These are phyloP conservation scores for Spinellus fusiger DNA, from an alignment of 192 early-diverging fungal species.

Conservation along the genomic window DNA sequence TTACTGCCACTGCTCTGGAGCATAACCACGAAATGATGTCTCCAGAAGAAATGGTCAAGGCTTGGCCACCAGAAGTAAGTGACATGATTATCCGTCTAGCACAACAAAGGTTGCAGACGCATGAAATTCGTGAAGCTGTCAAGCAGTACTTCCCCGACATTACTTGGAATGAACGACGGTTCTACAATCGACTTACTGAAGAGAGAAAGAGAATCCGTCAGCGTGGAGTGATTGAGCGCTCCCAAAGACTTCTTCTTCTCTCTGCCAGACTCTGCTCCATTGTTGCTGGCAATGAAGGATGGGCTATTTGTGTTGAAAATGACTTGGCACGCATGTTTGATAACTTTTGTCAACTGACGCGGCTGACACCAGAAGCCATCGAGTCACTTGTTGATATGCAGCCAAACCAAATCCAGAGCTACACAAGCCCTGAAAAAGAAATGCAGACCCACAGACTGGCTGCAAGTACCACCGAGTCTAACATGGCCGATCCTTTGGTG, in stretches of 20 bases:
- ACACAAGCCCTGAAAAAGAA: neutral
- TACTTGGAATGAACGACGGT: conserved; percentile 53
- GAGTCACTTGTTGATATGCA: conserved; percentile 11
- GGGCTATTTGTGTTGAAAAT: conserved; percentile 17
- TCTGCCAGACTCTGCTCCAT: conserved; percentile 45
- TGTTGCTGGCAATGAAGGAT: conserved; percentile 28
- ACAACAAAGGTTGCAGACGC: conserved; percentile 40
- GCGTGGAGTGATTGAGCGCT: conserved; percentile 42
- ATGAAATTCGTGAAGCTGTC: conserved; percentile 34
- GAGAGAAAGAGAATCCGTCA: conserved; percentile 48
- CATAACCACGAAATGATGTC: conserved; percentile 53
- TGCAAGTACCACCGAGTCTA: neutral
- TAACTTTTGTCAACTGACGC: conserved; percentile 15
- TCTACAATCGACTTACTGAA: conserved; percentile 53
- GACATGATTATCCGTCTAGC: conserved; percentile 47
- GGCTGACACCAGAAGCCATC: conserved; percentile 13
- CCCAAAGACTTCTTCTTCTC: conserved; percentile 36
- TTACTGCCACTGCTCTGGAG: conserved; percentile 43
- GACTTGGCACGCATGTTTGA: conserved; percentile 20
- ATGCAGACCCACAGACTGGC: neutral
- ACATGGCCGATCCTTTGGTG: conserved; percentile 1
- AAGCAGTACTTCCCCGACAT: conserved; percentile 49
- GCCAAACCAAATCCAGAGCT: conserved; percentile 9
- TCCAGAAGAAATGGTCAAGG: conserved; percentile 47
- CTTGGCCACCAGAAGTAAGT: conserved; percentile 47